Conservation (phyloP, 176 grass and related monocot genomes). For the Triticum monococcum region DNA sequence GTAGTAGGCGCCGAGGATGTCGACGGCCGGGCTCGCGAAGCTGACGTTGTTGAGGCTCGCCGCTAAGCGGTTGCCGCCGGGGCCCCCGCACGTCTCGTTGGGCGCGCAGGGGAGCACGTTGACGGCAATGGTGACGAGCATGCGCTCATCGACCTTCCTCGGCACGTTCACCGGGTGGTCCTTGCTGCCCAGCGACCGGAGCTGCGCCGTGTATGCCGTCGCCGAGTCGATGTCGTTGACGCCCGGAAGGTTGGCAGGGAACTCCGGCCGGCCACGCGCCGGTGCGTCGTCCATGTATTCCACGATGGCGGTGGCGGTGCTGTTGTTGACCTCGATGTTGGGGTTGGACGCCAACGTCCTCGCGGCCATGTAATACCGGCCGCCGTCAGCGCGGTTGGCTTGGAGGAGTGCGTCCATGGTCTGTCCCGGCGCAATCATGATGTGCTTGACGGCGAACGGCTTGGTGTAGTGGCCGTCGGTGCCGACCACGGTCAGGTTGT, state of each 20-base stretch:
- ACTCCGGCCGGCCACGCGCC: background rate
- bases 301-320: slow-evolving; percentile 23
- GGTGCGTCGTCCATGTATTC: background rate
- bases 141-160: slow-evolving; percentile 18
- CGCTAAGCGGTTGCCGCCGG: background rate
- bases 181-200: background rate
- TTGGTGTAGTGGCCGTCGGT: slow-evolving; percentile 47
- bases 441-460: slow-evolving; percentile 22
- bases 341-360: background rate
- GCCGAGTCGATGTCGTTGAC: background rate
- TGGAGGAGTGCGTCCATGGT: background rate
- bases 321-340: background rate
- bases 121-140: slow-evolving; percentile 27
- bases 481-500: slow-evolving; percentile 33
- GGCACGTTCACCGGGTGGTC: background rate
- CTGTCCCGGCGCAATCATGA: slow-evolving; percentile 36
- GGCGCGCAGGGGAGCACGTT: background rate
- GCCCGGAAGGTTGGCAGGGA: background rate
- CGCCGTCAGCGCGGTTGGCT: background rate
- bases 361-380: slow-evolving; percentile 40
- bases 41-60: slow-evolving; percentile 54
- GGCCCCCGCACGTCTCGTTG: background rate
- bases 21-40: background rate
- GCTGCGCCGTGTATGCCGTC: background rate
- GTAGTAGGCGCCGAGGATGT: slow-evolving; percentile 37